Evolutionary conservation across 1,284 basidiomycete genomes (phyloP), one percentile per base, ranked within the genome.

Genomic region (Melampsora americana): DNA sequence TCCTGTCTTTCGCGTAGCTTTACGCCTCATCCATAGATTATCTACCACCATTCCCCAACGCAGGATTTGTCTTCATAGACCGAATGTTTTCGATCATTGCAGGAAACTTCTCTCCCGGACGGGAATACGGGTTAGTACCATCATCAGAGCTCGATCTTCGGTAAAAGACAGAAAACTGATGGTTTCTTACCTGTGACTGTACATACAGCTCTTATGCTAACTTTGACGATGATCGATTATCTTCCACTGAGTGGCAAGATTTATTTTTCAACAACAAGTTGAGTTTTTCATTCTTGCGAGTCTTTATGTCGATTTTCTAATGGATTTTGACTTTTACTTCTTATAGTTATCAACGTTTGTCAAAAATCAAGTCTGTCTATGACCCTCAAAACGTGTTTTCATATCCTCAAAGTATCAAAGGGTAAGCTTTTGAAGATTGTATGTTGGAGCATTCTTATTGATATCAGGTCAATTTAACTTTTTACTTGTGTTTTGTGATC

Each of bases 171-270:
- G 9, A 35, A 35, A 7, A 48, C 35, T 16, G 11, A 48, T 11
- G 6, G 3, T 7, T 62, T 35, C 5, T 23, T 16, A 16, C 35
- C n/a, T 64, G 16, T 28, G 12, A n/a, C n/a, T 28, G 26, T 32
- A 18, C 11, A 35, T 30, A 28, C 18, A 72, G 70, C 14, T 60
- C 70, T 62, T 72, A 72, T 72, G 39, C 70, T 5, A 72, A 72
- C 65, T 72, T 64, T 46, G 60, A 39, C n/a, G 70, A 72, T 65
- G 61, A 72, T 72, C 70, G 70, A 16, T 50, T 72, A 16, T 30
- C 70, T 72, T 18, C 61, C 30, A 53, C 46, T 42, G 42, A 64
- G 53, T 72, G 70, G 70, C 64, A 64, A 26, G 32, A 53, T 4
- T 26, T 53, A 16, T 72, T 65, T 39, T 72, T 64, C 46, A 72